phyloP scores from a whole-genome alignment of 805 yeast species.

The Clavispora vitiphila region DNA sequence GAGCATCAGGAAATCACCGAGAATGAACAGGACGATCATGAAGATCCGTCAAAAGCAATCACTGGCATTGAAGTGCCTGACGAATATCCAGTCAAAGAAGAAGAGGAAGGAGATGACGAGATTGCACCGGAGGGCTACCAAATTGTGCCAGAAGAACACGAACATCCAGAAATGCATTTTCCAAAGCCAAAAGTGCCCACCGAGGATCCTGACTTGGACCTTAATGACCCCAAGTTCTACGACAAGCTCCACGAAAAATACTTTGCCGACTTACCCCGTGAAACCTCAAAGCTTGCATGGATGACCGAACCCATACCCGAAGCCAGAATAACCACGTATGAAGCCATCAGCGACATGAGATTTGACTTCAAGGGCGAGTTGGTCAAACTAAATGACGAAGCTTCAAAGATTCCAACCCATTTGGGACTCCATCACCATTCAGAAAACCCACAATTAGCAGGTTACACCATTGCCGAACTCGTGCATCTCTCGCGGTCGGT shows the following conservation, averaged over 20 bases:
- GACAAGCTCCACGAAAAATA: slow-evolving; percentile 76
- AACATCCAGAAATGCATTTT: slow-evolving; percentile 58
- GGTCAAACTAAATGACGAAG: slow-evolving; percentile 39
- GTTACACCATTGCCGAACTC: slow-evolving; percentile 82
- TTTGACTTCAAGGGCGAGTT: slow-evolving; percentile 86
- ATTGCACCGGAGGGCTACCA: slow-evolving; percentile 41
- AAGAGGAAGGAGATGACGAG: slow-evolving; percentile 36
- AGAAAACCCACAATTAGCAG: slow-evolving; percentile 82
- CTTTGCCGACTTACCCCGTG: slow-evolving; percentile 86
- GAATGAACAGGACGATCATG: neutral
- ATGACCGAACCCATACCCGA: slow-evolving; percentile 64
- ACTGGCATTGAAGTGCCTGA: slow-evolving; percentile 26
- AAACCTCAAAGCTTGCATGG: slow-evolving; percentile 83
- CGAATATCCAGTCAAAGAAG: slow-evolving; percentile 11
- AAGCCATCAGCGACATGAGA: slow-evolving; percentile 63
- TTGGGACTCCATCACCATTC: slow-evolving; percentile 90
- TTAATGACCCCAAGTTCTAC: slow-evolving; percentile 74
- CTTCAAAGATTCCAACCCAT: slow-evolving; percentile 41
- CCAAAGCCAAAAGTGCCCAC: slow-evolving; percentile 43
- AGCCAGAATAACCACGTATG: slow-evolving; percentile 38
- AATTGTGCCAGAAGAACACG: slow-evolving; percentile 33
- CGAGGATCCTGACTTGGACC: slow-evolving; percentile 43
- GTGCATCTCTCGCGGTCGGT: slow-evolving; percentile 75
- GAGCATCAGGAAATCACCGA: slow-evolving; percentile 9
- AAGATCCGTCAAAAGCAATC: slow-evolving; percentile 13